Evolutionary conservation across 176 grass and related monocot genomes (phyloP).

Genomic region (Carex kokanica): DNA sequence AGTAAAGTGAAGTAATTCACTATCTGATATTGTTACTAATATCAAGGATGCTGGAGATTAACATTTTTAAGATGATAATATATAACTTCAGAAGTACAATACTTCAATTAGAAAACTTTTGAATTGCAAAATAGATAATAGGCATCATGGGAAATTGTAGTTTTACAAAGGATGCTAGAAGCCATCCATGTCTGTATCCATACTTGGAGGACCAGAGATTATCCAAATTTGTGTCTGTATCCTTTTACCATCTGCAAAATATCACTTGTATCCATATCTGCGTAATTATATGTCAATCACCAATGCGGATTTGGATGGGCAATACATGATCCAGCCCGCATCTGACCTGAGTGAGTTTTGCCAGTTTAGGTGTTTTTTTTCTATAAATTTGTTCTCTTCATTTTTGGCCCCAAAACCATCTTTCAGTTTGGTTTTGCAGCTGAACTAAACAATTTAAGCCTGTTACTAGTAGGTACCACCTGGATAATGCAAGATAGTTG

Average conservation of each 20-base stretch:
- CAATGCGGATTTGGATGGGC: neutral
- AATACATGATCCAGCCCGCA: neutral
- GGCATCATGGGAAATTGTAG: neutral
- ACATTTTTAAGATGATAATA: neutral
- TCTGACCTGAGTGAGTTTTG: neutral
- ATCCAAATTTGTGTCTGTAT: neutral
- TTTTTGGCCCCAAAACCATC: slow-evolving; percentile 6
- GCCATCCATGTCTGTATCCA: neutral
- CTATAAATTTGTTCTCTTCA: neutral
- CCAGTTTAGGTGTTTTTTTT: neutral
- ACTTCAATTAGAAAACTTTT: neutral
- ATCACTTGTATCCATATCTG: neutral
- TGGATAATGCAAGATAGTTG: neutral
- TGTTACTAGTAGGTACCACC: neutral
- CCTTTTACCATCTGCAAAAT: neutral
- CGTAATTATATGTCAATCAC: neutral
- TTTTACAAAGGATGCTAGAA: neutral
- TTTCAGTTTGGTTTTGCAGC: neutral
- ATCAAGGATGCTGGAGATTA: neutral
- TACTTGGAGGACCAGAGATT: neutral
- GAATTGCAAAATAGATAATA: neutral
- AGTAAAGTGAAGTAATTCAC: neutral
- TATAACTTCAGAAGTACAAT: neutral
- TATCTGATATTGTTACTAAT: neutral
- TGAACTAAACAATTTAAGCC: neutral